Conservation (phyloP, 176 grass and related monocot genomes). For the Aegilops longissima region DNA sequence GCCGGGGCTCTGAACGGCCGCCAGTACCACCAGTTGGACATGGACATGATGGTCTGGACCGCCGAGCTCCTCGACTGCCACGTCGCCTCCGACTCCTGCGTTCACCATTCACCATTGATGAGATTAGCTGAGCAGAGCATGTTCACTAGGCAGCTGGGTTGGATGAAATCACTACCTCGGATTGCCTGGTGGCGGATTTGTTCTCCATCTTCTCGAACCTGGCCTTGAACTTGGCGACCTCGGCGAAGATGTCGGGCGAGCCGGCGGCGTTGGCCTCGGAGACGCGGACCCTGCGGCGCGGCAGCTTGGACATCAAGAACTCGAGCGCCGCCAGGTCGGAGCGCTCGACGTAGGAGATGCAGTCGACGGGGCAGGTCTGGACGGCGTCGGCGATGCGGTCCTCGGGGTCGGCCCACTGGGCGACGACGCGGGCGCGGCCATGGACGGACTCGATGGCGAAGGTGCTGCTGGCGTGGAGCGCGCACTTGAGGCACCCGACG, state of each 20-base stretch:
- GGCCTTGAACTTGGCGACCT: conserved; percentile 72
- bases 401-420: conserved; percentile 90
- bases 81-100: conserved; percentile 54
- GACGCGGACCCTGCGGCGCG: conserved; percentile 70
- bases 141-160: not conserved
- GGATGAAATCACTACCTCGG: conserved; percentile 57
- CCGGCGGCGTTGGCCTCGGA: conserved; percentile 68
- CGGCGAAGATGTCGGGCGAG: conserved; percentile 65
- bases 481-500: conserved; percentile 92
- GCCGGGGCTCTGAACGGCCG: conserved; percentile 42
- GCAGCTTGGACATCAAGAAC: conserved; percentile 96
- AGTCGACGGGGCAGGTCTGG: conserved; percentile 83
- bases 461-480: conserved; percentile 65
- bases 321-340: conserved; percentile 78
- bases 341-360: conserved; percentile 73
- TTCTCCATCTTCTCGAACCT: conserved; percentile 64
- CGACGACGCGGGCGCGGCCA: conserved; percentile 83
- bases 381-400: conserved; percentile 83
- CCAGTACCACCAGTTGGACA: conserved; percentile 92
- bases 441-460: conserved; percentile 83
- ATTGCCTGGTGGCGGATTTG: conserved; percentile 55
- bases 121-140: not conserved
- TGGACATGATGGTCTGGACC: conserved; percentile 67
- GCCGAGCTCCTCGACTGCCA: conserved; percentile 58
- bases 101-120: not conserved